Conservation (phyloP, 2,329 filamentous ascomycete species). For the Sclerotinia minor region DNA sequence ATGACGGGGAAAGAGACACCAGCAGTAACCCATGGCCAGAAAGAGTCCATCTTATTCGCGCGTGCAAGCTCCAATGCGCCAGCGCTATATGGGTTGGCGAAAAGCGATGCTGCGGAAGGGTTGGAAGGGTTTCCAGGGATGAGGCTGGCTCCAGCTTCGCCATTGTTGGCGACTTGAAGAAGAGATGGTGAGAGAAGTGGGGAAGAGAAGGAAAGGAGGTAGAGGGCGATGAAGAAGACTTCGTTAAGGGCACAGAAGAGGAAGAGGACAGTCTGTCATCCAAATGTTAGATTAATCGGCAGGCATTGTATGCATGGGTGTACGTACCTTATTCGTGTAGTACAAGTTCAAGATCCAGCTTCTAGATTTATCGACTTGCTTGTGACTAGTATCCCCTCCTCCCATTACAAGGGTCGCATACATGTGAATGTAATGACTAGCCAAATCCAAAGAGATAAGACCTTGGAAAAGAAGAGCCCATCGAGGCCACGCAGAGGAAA, state of each 20-base stretch:
- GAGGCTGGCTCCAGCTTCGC: constrained; percentile 52
- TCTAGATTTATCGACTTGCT: constrained; percentile 84
- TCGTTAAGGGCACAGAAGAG: constrained; percentile 89
- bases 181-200: constrained; percentile 86
- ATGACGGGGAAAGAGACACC: constrained; percentile 82
- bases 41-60: constrained; percentile 87
- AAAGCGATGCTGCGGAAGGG: constrained; percentile 69
- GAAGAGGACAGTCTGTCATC: constrained; percentile 78
- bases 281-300: constrained; percentile 14
- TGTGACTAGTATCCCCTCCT: constrained; percentile 77
- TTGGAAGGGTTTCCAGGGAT: constrained; percentile 69
- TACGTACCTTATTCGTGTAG: constrained; percentile 89
- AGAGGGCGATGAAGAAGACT: constrained; percentile 96
- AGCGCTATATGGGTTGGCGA: constrained; percentile 87
- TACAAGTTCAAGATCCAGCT: constrained; percentile 92
- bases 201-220: constrained; percentile 95
- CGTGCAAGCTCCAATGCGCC: constrained; percentile 88
- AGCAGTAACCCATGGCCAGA: constrained; percentile 76
- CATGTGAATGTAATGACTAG: constrained; percentile 99
- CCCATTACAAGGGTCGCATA: constrained; percentile 90
- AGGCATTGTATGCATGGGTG: constrained; percentile 7
- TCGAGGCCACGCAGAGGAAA: constrained; percentile 89
- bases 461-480: constrained; percentile 95
- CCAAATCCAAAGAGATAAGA: constrained; percentile 86
- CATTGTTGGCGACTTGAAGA: constrained; percentile 59